These are phyloP conservation scores for Tetrapisispora iriomotensis DNA, from an alignment of 805 yeast genomes.

Conservation along the genomic window DNA sequence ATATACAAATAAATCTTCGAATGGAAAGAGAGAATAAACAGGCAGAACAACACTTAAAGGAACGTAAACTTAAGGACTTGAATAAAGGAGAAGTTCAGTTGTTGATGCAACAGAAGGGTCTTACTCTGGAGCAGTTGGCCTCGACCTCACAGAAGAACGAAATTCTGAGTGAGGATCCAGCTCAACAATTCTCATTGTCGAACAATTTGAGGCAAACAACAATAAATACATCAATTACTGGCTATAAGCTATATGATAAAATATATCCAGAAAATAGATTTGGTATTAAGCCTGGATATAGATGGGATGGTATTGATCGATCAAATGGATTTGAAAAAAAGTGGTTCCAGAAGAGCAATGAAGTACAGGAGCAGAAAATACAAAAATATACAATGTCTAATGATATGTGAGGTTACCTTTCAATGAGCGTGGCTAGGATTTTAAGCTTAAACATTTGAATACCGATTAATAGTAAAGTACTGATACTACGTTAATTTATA, in stretches of 20 bases:
- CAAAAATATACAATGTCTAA: constrained; percentile 31
- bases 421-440: no score
- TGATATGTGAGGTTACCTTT: constrained; percentile 30
- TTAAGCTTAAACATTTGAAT: no score
- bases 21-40: constrained; percentile 21
- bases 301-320: constrained; percentile 91
- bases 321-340: constrained; percentile 76
- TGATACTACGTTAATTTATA: no score
- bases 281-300: constrained; percentile 61
- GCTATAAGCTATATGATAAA: constrained; percentile 44
- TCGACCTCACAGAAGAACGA: not conserved
- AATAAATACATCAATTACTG: constrained; percentile 20
- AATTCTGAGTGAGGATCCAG: not conserved
- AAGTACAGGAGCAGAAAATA: constrained; percentile 27
- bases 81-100: constrained; percentile 30
- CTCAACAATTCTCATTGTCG: no score
- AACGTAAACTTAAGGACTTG: constrained; percentile 30
- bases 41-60: constrained; percentile 20
- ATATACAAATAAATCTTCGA: constrained; percentile 10
- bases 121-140: not conserved
- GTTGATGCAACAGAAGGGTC: constrained; percentile 13
- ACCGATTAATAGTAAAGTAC: no score
- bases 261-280: constrained; percentile 59
- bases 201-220: no score
- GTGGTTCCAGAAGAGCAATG: constrained; percentile 40